Evolutionary conservation across 768 basidiomycete genomes (phyloP).

Genomic region (Lactarius pseudohatsudake): DNA sequence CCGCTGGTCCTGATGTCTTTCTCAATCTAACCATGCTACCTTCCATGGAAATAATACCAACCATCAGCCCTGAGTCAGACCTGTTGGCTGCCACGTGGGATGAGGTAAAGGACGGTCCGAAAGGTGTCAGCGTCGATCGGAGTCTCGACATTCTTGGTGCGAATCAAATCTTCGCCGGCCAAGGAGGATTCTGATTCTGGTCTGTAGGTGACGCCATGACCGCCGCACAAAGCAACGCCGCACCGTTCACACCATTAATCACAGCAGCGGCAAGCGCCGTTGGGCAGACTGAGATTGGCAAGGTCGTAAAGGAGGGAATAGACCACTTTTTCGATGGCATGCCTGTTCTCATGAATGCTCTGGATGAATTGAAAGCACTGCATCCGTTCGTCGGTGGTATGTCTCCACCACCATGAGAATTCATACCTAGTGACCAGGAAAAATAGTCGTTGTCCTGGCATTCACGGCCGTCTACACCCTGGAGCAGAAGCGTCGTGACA

Average conservation of each 20-base stretch:
- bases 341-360: slow-evolving; percentile 32
- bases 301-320: slow-evolving; percentile 29
- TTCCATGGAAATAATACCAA: not conserved
- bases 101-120: slow-evolving; percentile 1
- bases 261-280: slow-evolving; percentile 3
- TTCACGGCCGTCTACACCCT: slow-evolving; percentile 51
- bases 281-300: slow-evolving; percentile 12
- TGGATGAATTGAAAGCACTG: slow-evolving; percentile 34
- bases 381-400: slow-evolving; percentile 35
- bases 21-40: not conserved
- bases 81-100: slow-evolving; percentile 2
- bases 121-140: not conserved
- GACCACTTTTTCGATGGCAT: slow-evolving; percentile 32
- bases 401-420: not conserved
- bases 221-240: not conserved
- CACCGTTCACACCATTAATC: slow-evolving; percentile 3
- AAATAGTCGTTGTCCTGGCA: slow-evolving; percentile 46
- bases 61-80: slow-evolving; percentile 1
- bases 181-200: not conserved
- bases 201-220: not conserved
- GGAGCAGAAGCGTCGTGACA: slow-evolving; percentile 49
- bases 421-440: not conserved
- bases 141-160: not conserved
- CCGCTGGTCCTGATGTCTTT: not conserved
- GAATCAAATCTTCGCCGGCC: not conserved